A percentile compares a stretch with the other conserved stretches of the same genome.
Conservation (phyloP, 176 grass and related monocot species). For the Microstegium vimineum region DNA sequence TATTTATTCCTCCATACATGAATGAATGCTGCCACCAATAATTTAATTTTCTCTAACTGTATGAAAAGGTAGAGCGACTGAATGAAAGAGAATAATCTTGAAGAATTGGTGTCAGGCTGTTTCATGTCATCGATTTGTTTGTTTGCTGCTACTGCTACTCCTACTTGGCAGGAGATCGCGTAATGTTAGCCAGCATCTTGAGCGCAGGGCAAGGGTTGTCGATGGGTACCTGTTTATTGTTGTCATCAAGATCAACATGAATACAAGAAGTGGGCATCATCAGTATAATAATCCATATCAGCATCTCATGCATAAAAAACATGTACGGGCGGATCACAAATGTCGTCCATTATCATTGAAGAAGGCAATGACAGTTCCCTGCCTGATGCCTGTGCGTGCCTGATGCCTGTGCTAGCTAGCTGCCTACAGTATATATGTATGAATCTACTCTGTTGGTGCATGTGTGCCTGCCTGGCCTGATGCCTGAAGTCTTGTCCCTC, state of each 20-base stretch:
- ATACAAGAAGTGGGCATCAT: not conserved
- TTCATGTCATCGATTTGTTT: not conserved
- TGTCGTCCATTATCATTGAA: constrained; percentile 24
- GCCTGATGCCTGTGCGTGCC: not conserved
- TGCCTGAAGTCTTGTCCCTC: not conserved
- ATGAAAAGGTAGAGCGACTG: not conserved
- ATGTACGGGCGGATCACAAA: no score
- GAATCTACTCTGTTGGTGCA: constrained; percentile 15
- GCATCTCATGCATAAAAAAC: not conserved
- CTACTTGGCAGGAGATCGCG: constrained; percentile 51
- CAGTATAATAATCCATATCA: constrained; percentile 9
- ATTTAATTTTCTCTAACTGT: not conserved
- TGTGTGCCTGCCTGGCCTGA: constrained; percentile 1
- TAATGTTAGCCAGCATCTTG: constrained; percentile 73
- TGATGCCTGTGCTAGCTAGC: no score
- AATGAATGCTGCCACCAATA: not conserved
- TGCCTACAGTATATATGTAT: not conserved
- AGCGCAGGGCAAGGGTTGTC: constrained; percentile 91
- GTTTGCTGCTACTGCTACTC: not conserved
- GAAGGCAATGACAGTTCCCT: not conserved
- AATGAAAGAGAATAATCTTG: not conserved
- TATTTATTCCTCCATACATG: not conserved
- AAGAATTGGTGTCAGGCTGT: not conserved
- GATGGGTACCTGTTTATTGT: constrained; percentile 62
- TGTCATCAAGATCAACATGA: constrained; percentile 27